Base-by-base conservation (phyloP, 768 basidiomycete genomes). In the Cystobasidium tubakii region DNA sequence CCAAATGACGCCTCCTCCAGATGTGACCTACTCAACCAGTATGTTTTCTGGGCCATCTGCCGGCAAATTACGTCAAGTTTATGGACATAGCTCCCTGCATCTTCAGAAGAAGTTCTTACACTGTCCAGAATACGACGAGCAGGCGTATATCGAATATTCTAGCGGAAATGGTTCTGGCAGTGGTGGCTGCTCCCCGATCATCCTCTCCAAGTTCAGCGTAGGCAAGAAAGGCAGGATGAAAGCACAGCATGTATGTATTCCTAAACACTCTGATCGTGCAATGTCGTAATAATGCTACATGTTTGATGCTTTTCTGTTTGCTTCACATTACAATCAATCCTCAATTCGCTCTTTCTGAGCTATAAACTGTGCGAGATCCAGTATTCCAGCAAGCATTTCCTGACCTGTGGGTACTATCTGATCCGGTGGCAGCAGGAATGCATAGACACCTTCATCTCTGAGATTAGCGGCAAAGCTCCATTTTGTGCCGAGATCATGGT, bases 351-450 rank as follows among this genome's bases (percentile, higher is more conserved):
- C 69, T 44, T 62, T 55, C 55, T 71, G 53, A 31, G 69, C 57
- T 17, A 91, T 87, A 79, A 91, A 92, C 54, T 84, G 82, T 0
- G 87, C 86, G 6, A 93, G 82, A 77, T 88, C 90, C 27, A 84
- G 81, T 33, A 92, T 77, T 82, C 91, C 86, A 29, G 82, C 84
- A 21, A 83, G 83, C 2, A 87, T 87, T 81, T 93, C 91, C 81
- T 90, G 88, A 0, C 89, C 90, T 1, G 89, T 87, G 0, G 90
- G 89, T 7, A 88, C 83, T 75, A 93, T 91, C 85, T 86, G 87
- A 62, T 82, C 82, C 0, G 87, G 82, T 0, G 91, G 91, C 1
- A 92, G 82, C 7, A 88, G 81, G 82, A 90, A 92, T 1, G 90
- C 36, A 74, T 88, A 87, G 1, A 88, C 88, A 12, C 89, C 89